Percentiles rank a stretch among this genome's conserved stretches.
These are phyloP conservation scores for Yarrowia sp. DNA, from an alignment of 805 yeast genomes.

Conservation along the genomic window DNA sequence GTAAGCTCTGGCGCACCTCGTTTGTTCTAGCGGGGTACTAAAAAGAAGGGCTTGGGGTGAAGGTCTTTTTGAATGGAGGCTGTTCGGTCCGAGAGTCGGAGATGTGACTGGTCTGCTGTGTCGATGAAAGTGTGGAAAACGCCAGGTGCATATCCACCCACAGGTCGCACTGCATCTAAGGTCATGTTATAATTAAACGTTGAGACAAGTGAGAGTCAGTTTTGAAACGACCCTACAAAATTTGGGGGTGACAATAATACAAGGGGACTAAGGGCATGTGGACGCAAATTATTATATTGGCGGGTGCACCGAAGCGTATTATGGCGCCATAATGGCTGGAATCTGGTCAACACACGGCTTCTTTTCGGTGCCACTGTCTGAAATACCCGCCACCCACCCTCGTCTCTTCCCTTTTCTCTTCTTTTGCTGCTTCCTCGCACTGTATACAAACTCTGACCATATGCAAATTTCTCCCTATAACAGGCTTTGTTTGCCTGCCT, in stretches of 20 bases:
- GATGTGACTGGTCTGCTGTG: slow-evolving; percentile 11
- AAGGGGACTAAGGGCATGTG: too few species aligned
- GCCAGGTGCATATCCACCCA: slow-evolving; percentile 14
- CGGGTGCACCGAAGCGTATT: background rate
- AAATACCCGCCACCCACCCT: too few species aligned
- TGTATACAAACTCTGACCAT: background rate
- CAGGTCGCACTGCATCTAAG: slow-evolving; percentile 1
- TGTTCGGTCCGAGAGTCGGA: slow-evolving; percentile 3
- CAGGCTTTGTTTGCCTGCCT: slow-evolving; percentile 21
- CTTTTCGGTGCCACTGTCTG: too few species aligned
- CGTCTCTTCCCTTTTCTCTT: too few species aligned
- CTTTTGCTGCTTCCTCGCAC: slow-evolving; percentile 1
- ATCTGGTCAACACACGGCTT: too few species aligned
- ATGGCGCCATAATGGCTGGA: background rate
- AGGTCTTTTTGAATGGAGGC: background rate
- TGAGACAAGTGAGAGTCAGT: slow-evolving; percentile 21
- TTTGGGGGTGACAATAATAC: too few species aligned
- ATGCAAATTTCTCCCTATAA: slow-evolving; percentile 21
- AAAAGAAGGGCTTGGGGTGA: background rate
- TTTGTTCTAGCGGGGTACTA: slow-evolving; percentile 6
- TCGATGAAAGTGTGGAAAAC: slow-evolving; percentile 27
- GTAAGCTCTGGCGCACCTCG: background rate
- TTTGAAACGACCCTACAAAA: slow-evolving; percentile 9
- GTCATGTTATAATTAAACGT: slow-evolving; percentile 32
- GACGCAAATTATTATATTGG: background rate